Conservation (phyloP, 345 rosid genomes). For the Microcos paniculata region DNA sequence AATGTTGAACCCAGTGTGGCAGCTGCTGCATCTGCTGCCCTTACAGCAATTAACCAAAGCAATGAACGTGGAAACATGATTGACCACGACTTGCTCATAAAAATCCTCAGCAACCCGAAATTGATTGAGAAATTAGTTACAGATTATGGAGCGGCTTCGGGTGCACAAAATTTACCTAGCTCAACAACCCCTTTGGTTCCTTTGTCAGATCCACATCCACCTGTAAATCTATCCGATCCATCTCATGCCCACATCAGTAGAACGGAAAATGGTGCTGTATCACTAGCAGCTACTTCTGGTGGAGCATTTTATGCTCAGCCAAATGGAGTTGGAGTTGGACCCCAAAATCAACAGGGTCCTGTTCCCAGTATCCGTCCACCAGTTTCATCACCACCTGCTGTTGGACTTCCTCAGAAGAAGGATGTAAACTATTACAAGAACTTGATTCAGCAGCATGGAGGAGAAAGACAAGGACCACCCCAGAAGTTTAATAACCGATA, state of each 20-base stretch:
- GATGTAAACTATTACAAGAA: constrained; percentile 84
- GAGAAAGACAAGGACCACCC: constrained; percentile 67
- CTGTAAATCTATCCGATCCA: constrained; percentile 31
- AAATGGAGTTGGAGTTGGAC: constrained; percentile 35
- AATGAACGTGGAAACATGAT: constrained; percentile 64
- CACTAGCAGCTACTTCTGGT: constrained; percentile 37
- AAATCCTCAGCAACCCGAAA: constrained; percentile 77
- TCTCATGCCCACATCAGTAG: constrained; percentile 37
- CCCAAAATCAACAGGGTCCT: constrained; percentile 28
- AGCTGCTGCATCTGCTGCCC: constrained; percentile 66
- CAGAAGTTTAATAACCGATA: constrained; percentile 47
- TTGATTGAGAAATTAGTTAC: constrained; percentile 69
- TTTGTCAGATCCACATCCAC: constrained; percentile 21
- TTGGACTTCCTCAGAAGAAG: constrained; percentile 49
- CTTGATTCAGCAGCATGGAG: constrained; percentile 98
- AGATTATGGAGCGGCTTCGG: constrained; percentile 47
- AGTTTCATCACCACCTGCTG: constrained; percentile 35
- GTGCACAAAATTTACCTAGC: constrained; percentile 31
- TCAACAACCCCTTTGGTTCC: constrained; percentile 23
- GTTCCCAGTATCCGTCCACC: constrained; percentile 37
- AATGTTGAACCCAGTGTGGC: constrained; percentile 56
- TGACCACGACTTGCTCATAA: constrained; percentile 75
- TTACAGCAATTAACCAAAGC: constrained; percentile 62
- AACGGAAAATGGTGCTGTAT: constrained; percentile 37
- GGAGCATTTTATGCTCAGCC: constrained; percentile 51